These are phyloP conservation scores for Ustilago trichophora DNA, from an alignment of 1,284 basidiomycete species.

Conservation along the genomic window DNA sequence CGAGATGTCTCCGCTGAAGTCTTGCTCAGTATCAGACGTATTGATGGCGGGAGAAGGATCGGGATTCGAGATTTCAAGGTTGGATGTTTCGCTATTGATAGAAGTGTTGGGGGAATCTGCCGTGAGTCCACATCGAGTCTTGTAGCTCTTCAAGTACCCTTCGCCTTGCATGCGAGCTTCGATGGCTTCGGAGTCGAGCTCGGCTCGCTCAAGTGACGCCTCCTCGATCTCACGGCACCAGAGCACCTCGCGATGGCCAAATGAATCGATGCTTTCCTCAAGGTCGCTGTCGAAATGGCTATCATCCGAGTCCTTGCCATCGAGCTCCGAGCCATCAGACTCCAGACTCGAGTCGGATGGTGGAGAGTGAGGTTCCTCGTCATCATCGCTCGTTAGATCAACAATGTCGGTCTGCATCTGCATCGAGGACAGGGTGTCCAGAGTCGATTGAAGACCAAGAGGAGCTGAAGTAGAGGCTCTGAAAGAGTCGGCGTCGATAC, in stretches of 20 bases:
- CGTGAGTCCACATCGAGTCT: background rate
- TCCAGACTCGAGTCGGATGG: background rate
- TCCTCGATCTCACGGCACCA: slow-evolving; percentile 10
- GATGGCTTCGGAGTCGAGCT: slow-evolving; percentile 1
- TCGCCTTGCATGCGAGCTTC: slow-evolving; percentile 10
- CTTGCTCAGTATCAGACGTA: too few species aligned
- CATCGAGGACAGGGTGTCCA: background rate
- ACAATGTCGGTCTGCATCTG: background rate
- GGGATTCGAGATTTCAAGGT: too few species aligned
- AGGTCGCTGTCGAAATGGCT: background rate
- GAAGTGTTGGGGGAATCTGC: slow-evolving; percentile 5
- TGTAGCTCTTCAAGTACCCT: slow-evolving; percentile 6
- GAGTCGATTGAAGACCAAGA: background rate
- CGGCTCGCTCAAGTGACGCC: background rate
- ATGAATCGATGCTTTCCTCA: background rate
- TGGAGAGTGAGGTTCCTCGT: too few species aligned
- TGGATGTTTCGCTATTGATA: background rate
- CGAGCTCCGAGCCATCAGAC: background rate
- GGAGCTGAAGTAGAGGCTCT: background rate
- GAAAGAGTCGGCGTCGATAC: slow-evolving; percentile 13
- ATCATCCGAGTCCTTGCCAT: background rate
- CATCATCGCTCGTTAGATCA: slow-evolving; percentile 13
- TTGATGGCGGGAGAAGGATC: too few species aligned
- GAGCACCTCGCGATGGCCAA: background rate
- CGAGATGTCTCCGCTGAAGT: too few species aligned